These are phyloP conservation scores for Talaromyces stipitatus DNA, from an alignment of 495 filamentous ascomycete genomes.

Conservation along the genomic window DNA sequence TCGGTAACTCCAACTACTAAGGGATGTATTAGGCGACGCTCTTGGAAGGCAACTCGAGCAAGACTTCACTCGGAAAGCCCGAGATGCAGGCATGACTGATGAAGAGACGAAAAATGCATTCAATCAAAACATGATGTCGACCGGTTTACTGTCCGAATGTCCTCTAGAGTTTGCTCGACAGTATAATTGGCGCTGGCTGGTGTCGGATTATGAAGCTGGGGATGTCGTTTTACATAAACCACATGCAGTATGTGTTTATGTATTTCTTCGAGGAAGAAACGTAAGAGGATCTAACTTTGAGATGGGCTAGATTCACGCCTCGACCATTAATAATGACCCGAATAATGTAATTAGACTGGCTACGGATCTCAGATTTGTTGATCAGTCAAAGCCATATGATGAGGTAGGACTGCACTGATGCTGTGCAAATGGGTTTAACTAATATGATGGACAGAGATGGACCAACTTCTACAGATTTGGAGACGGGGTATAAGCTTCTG, in stretches of 20 bases:
- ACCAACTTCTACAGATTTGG: neutral
- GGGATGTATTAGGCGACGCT: conserved; percentile 14
- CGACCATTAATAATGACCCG: conserved; percentile 46
- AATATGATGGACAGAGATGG: neutral
- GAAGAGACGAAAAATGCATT: conserved; percentile 47
- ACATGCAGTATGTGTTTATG: conserved; percentile 31
- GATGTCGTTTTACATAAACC: conserved; percentile 55
- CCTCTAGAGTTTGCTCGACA: conserved; percentile 36
- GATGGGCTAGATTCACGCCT: conserved; percentile 46
- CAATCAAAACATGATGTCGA: conserved; percentile 50
- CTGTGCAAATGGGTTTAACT: neutral
- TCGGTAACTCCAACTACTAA: too few species aligned
- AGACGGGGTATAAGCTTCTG: neutral
- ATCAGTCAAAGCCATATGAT: conserved; percentile 43
- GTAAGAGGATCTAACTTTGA: neutral
- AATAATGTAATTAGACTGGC: conserved; percentile 49
- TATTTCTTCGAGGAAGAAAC: neutral
- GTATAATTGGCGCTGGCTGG: conserved; percentile 43
- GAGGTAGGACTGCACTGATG: conserved; percentile 7
- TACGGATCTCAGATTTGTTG: conserved; percentile 49
- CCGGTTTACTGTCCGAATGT: conserved; percentile 38
- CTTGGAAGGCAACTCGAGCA: conserved; percentile 41
- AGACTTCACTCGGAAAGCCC: conserved; percentile 39
- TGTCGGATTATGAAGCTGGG: conserved; percentile 49
- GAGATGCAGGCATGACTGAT: conserved; percentile 34